These are phyloP conservation scores for Trifolium dubium DNA, from an alignment of 306 rosid species.

Conservation along the genomic window DNA sequence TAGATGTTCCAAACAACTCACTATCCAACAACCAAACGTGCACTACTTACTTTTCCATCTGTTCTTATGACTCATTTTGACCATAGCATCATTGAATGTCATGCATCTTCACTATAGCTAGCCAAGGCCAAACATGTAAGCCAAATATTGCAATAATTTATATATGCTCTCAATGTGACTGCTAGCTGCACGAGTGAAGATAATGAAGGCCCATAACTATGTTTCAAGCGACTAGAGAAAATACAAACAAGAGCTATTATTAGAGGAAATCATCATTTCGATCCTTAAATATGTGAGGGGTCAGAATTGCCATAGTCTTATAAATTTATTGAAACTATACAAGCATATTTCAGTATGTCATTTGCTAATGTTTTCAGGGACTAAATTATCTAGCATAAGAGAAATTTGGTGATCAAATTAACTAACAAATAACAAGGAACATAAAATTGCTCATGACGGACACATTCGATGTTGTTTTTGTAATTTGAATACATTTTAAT, in stretches of 20 bases:
- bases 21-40: conserved; percentile 66
- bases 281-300: not conserved
- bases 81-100: conserved; percentile 39
- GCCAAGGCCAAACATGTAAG: conserved; percentile 27
- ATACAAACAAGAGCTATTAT: not conserved
- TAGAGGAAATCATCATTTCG: not conserved
- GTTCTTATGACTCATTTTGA: conserved; percentile 45
- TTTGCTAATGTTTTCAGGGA: not conserved
- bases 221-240: not conserved
- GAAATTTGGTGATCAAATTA: not conserved
- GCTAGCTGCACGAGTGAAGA: conserved; percentile 14
- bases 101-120: conserved; percentile 33
- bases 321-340: not conserved
- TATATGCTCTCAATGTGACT: conserved; percentile 14
- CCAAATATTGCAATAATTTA: conserved; percentile 38
- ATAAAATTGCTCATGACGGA: not conserved
- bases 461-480: not conserved
- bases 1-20: conserved; percentile 43
- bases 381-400: not conserved
- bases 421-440: not conserved
- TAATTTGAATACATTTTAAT: too few relatives aligned
- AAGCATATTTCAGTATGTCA: not conserved
- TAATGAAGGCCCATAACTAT: conserved; percentile 27
- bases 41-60: conserved; percentile 52
- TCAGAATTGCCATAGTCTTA: not conserved